phyloP scores from a whole-genome alignment of 192 early-diverging fungal species.

The Entomortierella parvispora region DNA sequence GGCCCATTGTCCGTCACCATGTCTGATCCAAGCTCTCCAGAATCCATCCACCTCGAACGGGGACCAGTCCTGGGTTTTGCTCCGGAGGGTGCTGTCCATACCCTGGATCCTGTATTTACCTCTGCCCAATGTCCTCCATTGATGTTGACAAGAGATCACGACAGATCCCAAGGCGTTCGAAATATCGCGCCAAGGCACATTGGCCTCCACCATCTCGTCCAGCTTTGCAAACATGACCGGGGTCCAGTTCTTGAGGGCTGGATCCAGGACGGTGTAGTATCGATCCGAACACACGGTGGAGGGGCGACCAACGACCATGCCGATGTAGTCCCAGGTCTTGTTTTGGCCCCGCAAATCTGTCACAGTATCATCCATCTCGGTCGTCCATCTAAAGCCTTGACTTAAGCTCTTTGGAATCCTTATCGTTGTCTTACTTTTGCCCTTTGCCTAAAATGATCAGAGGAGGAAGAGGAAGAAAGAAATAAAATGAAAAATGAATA shows the following conservation, averaged over 20 bases:
- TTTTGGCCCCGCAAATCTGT: background rate
- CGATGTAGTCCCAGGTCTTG: conserved; percentile 38
- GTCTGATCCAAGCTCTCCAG: conserved; percentile 22
- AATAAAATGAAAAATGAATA: too few relatives aligned
- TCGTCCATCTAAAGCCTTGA: conserved; percentile 5
- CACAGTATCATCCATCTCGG: conserved; percentile 19
- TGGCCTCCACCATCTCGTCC: conserved; percentile 42
- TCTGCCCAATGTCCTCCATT: conserved; percentile 32
- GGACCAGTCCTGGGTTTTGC: conserved; percentile 1
- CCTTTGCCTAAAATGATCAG: conserved; percentile 4
- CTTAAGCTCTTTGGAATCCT: background rate
- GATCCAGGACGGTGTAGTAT: conserved; percentile 27
- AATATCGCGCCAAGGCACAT: conserved; percentile 14
- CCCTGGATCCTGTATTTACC: conserved; percentile 26
- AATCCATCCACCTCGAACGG: conserved; percentile 14
- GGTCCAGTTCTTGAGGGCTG: conserved; percentile 30
- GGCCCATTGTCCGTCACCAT: conserved; percentile 1
- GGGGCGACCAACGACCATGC: conserved; percentile 3
- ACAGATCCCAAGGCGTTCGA: background rate
- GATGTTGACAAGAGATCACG: conserved; percentile 30
- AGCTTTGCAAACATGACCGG: conserved; percentile 33
- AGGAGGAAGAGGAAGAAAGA: too few relatives aligned
- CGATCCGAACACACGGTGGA: conserved; percentile 26
- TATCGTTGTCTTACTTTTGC: background rate
- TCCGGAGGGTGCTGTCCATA: background rate